Evolutionary conservation across 768 basidiomycete genomes (phyloP).

Genomic region (Clavulina sp.): DNA sequence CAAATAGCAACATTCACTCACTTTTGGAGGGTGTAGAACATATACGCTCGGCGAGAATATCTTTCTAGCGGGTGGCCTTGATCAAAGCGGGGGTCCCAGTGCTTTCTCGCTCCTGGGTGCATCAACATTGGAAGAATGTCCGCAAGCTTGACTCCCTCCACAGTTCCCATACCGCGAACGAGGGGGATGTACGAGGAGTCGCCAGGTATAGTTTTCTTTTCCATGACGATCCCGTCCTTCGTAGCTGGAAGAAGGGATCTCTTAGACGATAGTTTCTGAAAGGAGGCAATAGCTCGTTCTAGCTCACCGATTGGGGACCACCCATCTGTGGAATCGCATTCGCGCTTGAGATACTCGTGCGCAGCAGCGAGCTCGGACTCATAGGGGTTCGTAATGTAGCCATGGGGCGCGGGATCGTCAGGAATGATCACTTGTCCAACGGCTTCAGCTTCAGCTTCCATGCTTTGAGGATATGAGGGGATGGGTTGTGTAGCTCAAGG

Average conservation of each 20-base stretch:
- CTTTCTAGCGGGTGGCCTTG: conserved; percentile 1
- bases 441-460: too few species aligned
- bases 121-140: conserved; percentile 8
- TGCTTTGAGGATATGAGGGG: too few species aligned
- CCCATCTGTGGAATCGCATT: conserved; percentile 11
- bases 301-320: conserved; percentile 9
- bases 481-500: too few species aligned
- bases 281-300: background rate
- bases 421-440: background rate
- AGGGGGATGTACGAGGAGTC: conserved; percentile 9
- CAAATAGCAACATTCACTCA: background rate
- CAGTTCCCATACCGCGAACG: conserved; percentile 10
- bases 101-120: conserved; percentile 4
- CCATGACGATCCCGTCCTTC: conserved; percentile 9
- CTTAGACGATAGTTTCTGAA: background rate
- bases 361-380: conserved; percentile 3
- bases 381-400: conserved; percentile 5
- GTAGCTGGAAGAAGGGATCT: conserved; percentile 3
- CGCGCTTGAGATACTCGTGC: conserved; percentile 8
- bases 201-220: conserved; percentile 11
- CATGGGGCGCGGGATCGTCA: background rate
- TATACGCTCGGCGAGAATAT: background rate
- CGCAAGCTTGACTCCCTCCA: conserved; percentile 8
- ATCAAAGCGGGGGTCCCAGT: conserved; percentile 2
- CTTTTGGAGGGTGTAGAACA: conserved; percentile 11